Evolutionary conservation across 768 basidiomycete species (phyloP).

Genomic region (Phlegmacium glaucopus): DNA sequence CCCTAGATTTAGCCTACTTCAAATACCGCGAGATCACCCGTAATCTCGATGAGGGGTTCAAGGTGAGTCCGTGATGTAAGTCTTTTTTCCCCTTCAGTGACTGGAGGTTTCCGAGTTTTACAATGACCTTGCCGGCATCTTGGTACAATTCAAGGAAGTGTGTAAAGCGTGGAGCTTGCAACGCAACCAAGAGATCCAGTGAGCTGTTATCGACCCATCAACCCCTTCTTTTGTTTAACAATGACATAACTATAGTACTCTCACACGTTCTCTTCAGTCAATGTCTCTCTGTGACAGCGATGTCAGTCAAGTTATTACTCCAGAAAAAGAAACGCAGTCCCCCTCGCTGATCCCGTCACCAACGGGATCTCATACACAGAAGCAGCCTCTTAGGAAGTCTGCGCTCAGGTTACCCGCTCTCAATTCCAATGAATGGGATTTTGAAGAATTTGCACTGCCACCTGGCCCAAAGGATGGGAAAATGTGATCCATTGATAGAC

Average conservation of each 20-base stretch:
- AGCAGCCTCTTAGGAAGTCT: slow-evolving; percentile 21
- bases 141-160: slow-evolving; percentile 70
- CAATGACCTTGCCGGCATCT: slow-evolving; percentile 73
- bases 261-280: slow-evolving; percentile 36
- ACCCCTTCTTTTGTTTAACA: slow-evolving; percentile 3
- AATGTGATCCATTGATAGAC: too few species aligned
- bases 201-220: slow-evolving; percentile 20
- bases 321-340: not conserved
- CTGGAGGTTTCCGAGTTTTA: slow-evolving; percentile 64
- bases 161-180: slow-evolving; percentile 73
- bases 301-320: slow-evolving; percentile 1
- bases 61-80: slow-evolving; percentile 40
- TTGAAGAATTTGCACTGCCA: slow-evolving; percentile 46
- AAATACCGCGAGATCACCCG: slow-evolving; percentile 83
- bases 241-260: slow-evolving; percentile 28
- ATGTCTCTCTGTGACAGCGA: slow-evolving; percentile 30
- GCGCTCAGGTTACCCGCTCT: slow-evolving; percentile 42
- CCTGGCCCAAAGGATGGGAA: slow-evolving; percentile 34
- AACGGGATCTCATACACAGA: slow-evolving; percentile 9
- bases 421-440: slow-evolving; percentile 50
- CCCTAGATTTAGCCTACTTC: slow-evolving; percentile 80
- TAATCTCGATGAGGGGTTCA: slow-evolving; percentile 87
- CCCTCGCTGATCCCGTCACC: not conserved
- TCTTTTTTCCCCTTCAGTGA: not conserved
- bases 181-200: slow-evolving; percentile 77